Percentiles rank a stretch among this genome's conserved stretches.
Conservation (phyloP, 768 basidiomycete species). For the Cystofilobasidium capitatum region DNA sequence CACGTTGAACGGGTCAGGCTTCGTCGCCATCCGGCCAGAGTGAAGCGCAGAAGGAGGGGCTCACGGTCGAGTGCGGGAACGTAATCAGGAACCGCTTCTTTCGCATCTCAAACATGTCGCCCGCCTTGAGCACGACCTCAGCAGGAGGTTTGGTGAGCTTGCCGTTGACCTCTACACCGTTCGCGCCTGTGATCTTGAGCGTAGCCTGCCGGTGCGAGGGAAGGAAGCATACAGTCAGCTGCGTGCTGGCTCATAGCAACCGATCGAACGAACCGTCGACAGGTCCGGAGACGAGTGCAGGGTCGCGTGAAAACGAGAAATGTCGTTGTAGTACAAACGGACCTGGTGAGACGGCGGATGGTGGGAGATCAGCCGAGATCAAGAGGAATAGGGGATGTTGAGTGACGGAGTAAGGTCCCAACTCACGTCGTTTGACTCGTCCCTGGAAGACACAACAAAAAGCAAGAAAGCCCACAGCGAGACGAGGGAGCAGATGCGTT, state of each 20-base stretch:
- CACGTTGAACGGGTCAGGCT: too few relatives aligned
- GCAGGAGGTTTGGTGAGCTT: neutral
- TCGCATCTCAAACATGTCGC: constrained; percentile 24
- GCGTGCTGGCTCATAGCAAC: too few relatives aligned
- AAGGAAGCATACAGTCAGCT: too few relatives aligned
- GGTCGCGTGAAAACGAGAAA: constrained; percentile 19
- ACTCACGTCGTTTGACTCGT: constrained; percentile 20
- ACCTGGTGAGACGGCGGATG: constrained; percentile 5
- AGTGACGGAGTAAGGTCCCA: neutral
- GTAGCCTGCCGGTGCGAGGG: constrained; percentile 2
- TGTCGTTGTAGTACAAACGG: constrained; percentile 25
- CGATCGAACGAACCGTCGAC: neutral
- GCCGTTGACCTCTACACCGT: constrained; percentile 23
- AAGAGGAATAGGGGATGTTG: neutral
- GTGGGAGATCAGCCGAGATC: neutral
- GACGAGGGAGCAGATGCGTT: neutral
- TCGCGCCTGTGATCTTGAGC: constrained; percentile 16
- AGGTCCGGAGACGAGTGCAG: neutral
- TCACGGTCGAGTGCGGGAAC: constrained; percentile 11
- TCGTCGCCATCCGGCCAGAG: too few relatives aligned
- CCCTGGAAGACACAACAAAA: neutral
- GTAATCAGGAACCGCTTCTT: constrained; percentile 25
- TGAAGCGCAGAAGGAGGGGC: neutral
- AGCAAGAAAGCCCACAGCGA: neutral
- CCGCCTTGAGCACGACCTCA: constrained; percentile 6